phyloP scores from a whole-genome alignment of 164 flowering plant species.

The Magnolia changhungtana region DNA sequence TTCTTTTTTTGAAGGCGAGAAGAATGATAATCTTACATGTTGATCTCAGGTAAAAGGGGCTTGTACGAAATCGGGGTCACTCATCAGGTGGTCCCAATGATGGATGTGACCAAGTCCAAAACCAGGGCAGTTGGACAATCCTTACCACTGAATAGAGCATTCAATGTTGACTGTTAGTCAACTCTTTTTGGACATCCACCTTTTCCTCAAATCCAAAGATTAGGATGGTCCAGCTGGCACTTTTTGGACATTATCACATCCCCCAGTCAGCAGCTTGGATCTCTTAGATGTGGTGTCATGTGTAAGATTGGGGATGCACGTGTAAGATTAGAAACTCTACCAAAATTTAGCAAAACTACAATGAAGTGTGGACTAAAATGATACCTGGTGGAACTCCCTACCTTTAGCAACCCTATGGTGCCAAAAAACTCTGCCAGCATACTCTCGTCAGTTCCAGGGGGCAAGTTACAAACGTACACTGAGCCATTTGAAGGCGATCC shows the following conservation, averaged over 20 bases:
- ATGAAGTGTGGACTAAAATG: constrained; percentile 13
- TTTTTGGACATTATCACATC: background rate
- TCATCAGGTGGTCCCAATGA: background rate
- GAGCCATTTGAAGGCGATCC: constrained; percentile 71
- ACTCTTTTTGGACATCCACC: background rate
- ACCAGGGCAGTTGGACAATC: background rate
- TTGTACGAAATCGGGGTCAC: background rate
- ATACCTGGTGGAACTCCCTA: constrained; percentile 40
- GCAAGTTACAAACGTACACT: constrained; percentile 87
- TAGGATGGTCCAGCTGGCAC: background rate
- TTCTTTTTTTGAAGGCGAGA: background rate
- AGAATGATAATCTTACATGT: background rate
- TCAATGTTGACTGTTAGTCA: background rate
- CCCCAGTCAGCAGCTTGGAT: background rate
- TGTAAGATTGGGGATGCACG: background rate
- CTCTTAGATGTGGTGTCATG: background rate
- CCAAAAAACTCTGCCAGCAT: constrained; percentile 97
- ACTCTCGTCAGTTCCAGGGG: constrained; percentile 83
- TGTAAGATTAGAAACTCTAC: background rate
- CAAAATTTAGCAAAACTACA: constrained; percentile 4
- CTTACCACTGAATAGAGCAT: background rate
- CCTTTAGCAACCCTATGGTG: constrained; percentile 98
- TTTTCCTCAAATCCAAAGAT: background rate
- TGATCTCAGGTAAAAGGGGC: background rate
- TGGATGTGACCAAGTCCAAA: background rate